Conservation (phyloP, 306 rosid genomes). For the Acmispon strigosus region DNA sequence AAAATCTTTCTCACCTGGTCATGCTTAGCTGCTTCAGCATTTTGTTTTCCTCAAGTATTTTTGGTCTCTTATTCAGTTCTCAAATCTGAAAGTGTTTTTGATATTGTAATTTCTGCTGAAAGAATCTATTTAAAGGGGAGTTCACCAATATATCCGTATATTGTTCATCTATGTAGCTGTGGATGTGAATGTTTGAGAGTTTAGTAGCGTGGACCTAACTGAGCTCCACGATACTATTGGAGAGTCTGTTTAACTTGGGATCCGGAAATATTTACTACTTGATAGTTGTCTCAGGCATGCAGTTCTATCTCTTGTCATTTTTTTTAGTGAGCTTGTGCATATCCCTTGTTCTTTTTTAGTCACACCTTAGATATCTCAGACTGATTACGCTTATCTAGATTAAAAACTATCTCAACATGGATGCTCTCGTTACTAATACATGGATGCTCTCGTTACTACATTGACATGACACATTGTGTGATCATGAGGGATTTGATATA, state of each 20-base stretch:
- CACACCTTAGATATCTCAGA: background rate
- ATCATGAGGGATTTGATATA: background rate
- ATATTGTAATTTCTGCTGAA: background rate
- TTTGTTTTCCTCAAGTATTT: background rate
- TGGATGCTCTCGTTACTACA: constrained; percentile 5
- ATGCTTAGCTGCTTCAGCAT: background rate
- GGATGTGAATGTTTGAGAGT: background rate
- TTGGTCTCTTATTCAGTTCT: background rate
- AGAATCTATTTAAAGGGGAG: background rate
- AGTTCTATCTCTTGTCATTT: background rate
- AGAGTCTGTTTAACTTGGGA: background rate
- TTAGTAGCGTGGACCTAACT: background rate
- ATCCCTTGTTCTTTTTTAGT: background rate
- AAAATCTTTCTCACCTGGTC: constrained; percentile 1
- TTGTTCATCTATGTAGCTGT: background rate
- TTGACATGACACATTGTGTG: background rate
- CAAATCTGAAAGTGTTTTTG: background rate
- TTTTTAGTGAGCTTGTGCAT: background rate
- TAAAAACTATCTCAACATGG: background rate
- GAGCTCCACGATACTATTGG: background rate
- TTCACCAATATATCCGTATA: background rate
- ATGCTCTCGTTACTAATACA: background rate
- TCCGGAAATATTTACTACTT: background rate
- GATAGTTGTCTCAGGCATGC: background rate
- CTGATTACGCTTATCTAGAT: background rate